Base-by-base conservation (phyloP, 257 asterid species). In the Solanum ahanhuiri region DNA sequence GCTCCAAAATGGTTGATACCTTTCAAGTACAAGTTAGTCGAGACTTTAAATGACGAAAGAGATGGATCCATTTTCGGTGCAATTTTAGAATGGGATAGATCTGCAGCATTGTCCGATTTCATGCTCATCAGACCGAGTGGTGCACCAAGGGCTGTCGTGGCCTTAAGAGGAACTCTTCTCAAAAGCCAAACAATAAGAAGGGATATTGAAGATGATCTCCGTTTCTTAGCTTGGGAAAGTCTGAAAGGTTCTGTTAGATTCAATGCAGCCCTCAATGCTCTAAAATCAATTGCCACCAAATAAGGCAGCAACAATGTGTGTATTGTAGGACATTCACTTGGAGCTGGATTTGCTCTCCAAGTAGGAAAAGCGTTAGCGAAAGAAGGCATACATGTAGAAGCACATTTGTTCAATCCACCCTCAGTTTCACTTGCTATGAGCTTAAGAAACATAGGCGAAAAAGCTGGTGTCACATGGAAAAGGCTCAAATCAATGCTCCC, bases 1-100 rank as follows among this genome's bases (percentile, higher is more conserved):
- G 98, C 98, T 79, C 97, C 98, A 8, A 92, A 94, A 86, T 94
- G 98, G 98, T 93, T 95, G 95, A 93, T 73, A 20, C 97, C 96
- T 0, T 94, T 93, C 88, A 94, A 94, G 92, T 93, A 93, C 95
- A 93, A 90, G 77, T 90, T 93, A 5, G 93, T 87, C 1, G 90
- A 94, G 37, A 92, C 94, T 34, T 91, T 94, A 5, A 87, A 91
- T 2, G 98, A 94, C 14, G 94, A 94, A 86, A 86, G 98, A 82
- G 98, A 94, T 20, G 97, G 97, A 43, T 94, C 98, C 4, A 90
- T 94, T 25, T 94, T 94, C 25, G 97, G 98, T 1, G 98, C 98
- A 4, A 90, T 94, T 17, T 91, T 94, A 4, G 98, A 93, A 83
- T 94, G 98, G 98, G 98, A 94, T 33, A 91, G 98, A 12, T 88